Conservation (phyloP, 2,329 filamentous ascomycete species). For the Pseudogymnoascus sp. region DNA sequence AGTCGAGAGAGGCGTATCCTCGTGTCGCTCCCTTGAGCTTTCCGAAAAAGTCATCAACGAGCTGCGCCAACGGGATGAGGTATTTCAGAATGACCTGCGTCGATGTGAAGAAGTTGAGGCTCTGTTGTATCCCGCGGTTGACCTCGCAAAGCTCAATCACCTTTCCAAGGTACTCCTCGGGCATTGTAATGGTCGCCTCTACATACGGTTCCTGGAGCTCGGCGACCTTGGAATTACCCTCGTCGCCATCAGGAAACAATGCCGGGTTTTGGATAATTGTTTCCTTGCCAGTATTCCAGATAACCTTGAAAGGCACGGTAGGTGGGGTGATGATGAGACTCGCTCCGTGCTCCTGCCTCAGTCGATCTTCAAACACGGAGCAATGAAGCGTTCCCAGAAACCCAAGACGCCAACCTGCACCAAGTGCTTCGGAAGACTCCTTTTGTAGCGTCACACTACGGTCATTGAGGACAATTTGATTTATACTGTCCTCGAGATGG, state of each 20-base stretch:
- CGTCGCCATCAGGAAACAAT: constrained; percentile 67
- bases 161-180: constrained; percentile 86
- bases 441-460: constrained; percentile 90
- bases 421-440: constrained; percentile 86
- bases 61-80: constrained; percentile 73
- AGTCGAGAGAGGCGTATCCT: constrained; percentile 92
- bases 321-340: constrained; percentile 96
- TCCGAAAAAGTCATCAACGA: constrained; percentile 96
- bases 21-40: constrained; percentile 91
- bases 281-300: constrained; percentile 70
- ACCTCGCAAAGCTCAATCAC: constrained; percentile 92
- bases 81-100: constrained; percentile 95
- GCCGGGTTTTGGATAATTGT: constrained; percentile 77
- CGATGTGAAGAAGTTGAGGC: constrained; percentile 82
- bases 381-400: constrained; percentile 96
- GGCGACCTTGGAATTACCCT: constrained; percentile 41
- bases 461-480: constrained; percentile 88
- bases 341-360: constrained; percentile 88
- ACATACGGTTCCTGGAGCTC: constrained; percentile 70
- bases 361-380: constrained; percentile 95
- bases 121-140: constrained; percentile 79
- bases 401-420: constrained; percentile 86
- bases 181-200: constrained; percentile 75
- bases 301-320: constrained; percentile 81
- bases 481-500: constrained; percentile 86